Base-by-base conservation (phyloP, 306 rosid genomes). In the Castanea mollissima region DNA sequence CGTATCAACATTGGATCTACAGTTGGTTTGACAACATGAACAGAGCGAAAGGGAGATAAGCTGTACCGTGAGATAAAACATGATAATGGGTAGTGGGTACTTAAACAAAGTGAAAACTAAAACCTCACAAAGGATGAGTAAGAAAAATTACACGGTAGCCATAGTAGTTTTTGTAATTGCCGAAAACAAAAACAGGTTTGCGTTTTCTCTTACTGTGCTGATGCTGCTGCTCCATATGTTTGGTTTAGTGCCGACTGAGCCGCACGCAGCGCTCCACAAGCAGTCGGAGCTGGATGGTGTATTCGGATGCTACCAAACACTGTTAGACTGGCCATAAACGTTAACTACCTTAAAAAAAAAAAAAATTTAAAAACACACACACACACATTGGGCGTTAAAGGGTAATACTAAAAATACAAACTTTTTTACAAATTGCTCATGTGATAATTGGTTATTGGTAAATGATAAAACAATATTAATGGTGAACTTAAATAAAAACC, bases 161-260 rank as follows among this genome's bases (percentile, higher is more conserved):
- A 78, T 95, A 95, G 90, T 95, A 95, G 86, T 69, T 78, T 81
- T 63, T 86, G 88, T 95, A 95, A 84, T 95, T 95, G 68, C 99
- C 97, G 78, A 73, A 92, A 8, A 92, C 96, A 77, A 78, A 90
- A 32, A 82, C 21, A 72, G 88, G 79, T 44, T 83, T 83, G 71
- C 81, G 88, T 57, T 85, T 90, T 76, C 73, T 86, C 60, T 65
- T 83, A 18, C 64, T 72, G 31, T 38, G 82, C 72, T 69, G 31
- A 15, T 85, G 35, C 20, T 69, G 79, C 77, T 82, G 41, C 68
- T 58, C 34, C 58, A 25, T 25, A 21, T 51, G 44, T 29, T 67
- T 4, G 2, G 69, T 46, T 25, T 25, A 25, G 27, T 25, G 27
- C 27, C 27, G 27, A 25, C 27, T 25, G 27, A 25, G 27, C 27